Evolutionary conservation across 352 stramenopile species (phyloP), one percentile per base, ranked within the genome.

Genomic region (Globisporangium radiosum): DNA sequence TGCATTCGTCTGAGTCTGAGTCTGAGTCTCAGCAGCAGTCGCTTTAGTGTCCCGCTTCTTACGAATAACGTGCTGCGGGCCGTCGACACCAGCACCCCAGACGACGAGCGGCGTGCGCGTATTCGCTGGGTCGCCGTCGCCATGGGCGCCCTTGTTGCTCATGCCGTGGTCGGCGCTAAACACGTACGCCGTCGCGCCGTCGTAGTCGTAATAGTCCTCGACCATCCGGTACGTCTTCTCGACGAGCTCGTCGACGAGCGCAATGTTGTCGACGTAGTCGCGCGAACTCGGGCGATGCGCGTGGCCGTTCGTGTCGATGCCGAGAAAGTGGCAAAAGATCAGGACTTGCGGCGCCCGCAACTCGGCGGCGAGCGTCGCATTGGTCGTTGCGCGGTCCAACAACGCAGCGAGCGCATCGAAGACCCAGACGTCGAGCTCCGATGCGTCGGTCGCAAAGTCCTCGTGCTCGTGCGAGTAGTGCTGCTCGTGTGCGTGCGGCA

Each of bases 161-260:
- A 95, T 95, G 9, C 85, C 83, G 60, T 95, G 85, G 61, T 95
- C 85, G 2, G 85, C 84, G 5, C 73, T 95, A 63, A 95, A 93
- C 36, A 95, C 72, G 52, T 87, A 95, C 9, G 85, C 76, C 3
- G 85, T 95, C 10, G 64, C 60, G 53, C 68, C 75, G 64, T 93
- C 85, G 19, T 84, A 69, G 49, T 70, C 69, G 57, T 84, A 90
- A 52, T 87, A 90, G 8, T 85, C 78, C 47, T 92, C 78, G 13
- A 92, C 55, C 42, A 90, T 59, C 0, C 60, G 62, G 45, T 80
- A 52, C 3, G 73, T 78, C 45, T 82, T 81, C 51, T 90, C 76
- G 7, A 93, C 82, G 7, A 92, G 52, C 51, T 85, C 76, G 63
- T 95, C 85, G 39, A 95, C 84, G 5, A 91, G 66, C 15, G 78